These are phyloP conservation scores for Phanerochaete carnosa DNA, from an alignment of 768 basidiomycete genomes.

Conservation along the genomic window DNA sequence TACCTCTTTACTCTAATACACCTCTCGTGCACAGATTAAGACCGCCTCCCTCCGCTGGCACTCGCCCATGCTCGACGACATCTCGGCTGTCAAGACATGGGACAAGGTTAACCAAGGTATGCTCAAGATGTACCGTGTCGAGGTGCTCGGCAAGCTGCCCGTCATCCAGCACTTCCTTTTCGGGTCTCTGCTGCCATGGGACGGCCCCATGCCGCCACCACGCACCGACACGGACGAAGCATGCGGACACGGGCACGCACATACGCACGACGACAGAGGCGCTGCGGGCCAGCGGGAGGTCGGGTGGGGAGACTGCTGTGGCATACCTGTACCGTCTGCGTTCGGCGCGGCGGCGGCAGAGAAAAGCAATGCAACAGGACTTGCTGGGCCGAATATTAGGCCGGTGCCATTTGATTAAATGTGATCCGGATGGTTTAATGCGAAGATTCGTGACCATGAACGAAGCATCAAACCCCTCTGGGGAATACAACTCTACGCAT, in stretches of 20 bases:
- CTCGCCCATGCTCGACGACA: slow-evolving; percentile 98
- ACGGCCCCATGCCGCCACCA: slow-evolving; percentile 49
- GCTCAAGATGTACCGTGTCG: slow-evolving; percentile 97
- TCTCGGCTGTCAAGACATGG: slow-evolving; percentile 93
- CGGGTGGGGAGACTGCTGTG: slow-evolving; percentile 91
- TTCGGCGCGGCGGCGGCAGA: slow-evolving; percentile 72
- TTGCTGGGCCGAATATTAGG: slow-evolving; percentile 62
- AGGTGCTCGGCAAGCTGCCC: slow-evolving; percentile 93
- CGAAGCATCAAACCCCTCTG: no score
- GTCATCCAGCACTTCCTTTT: slow-evolving; percentile 97
- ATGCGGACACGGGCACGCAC: slow-evolving; percentile 51
- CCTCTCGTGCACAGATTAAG: slow-evolving; percentile 62
- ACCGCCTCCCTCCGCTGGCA: slow-evolving; percentile 96
- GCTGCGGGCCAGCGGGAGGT: slow-evolving; percentile 48
- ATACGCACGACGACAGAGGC: slow-evolving; percentile 36
- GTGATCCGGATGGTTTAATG: no score
- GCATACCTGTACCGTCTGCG: slow-evolving; percentile 79
- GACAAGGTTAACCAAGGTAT: slow-evolving; percentile 95
- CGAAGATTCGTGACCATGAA: no score
- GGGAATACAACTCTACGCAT: no score
- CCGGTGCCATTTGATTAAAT: slow-evolving; percentile 77
- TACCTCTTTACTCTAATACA: neutral
- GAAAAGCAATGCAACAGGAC: slow-evolving; percentile 31
- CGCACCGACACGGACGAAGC: slow-evolving; percentile 25
- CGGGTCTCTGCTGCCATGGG: slow-evolving; percentile 72